These are phyloP conservation scores for Ophiostoma himal-ulmi DNA, from an alignment of 2,329 filamentous ascomycete species.

Conservation along the genomic window DNA sequence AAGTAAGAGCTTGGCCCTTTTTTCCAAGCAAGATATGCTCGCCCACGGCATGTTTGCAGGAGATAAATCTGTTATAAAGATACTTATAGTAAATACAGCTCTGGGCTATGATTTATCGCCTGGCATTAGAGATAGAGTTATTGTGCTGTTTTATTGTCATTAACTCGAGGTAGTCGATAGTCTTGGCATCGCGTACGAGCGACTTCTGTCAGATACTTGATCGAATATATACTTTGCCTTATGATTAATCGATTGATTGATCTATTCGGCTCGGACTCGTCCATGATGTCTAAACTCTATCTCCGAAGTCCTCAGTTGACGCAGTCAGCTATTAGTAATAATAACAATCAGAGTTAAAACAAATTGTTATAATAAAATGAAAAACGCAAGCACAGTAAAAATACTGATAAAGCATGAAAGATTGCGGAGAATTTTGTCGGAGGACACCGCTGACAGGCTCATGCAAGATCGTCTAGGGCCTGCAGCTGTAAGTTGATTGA, in stretches of 20 bases:
- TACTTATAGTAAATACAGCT: too few species aligned
- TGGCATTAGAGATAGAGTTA: too few species aligned
- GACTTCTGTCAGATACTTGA: neutral
- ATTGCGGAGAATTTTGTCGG: neutral
- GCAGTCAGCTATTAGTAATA: neutral
- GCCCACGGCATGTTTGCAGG: neutral
- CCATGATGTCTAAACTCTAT: constrained; percentile 6
- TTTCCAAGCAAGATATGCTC: neutral
- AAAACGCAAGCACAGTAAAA: neutral
- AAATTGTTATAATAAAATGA: neutral
- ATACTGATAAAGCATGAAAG: neutral
- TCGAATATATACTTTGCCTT: neutral
- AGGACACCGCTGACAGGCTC: neutral
- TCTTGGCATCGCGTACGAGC: neutral
- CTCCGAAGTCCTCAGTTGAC: neutral
- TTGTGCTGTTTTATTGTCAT: neutral
- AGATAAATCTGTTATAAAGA: too few species aligned
- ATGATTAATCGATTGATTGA: neutral
- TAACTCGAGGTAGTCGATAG: neutral
- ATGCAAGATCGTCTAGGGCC: constrained; percentile 11
- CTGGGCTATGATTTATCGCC: too few species aligned
- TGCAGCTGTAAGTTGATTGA: neutral
- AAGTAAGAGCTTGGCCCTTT: neutral
- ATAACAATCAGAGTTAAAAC: neutral
- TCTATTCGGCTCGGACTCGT: neutral